Base-by-base conservation (phyloP, 805 yeast genomes). In the Kodamaea fukazawae region DNA sequence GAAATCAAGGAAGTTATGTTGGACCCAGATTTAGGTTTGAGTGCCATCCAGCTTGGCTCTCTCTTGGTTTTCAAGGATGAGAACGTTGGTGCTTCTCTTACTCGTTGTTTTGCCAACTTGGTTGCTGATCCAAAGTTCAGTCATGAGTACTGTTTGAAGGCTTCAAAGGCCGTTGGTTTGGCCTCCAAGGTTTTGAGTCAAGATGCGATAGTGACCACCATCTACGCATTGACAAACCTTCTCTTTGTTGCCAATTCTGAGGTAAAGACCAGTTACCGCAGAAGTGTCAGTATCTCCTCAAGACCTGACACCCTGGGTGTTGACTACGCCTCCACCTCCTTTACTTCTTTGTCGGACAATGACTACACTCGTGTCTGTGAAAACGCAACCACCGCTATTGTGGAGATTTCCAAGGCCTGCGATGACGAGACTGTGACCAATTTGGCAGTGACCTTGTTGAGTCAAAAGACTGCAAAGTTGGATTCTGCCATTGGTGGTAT, bases 211-310 rank as follows among this genome's bases (percentile, higher is more conserved):
- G 86, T 89, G 7, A 82, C 96, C 6, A 76, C 91, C 1, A 79
- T 93, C 37, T 93, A 93, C 61, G 81, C 95, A 0, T 70, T 91
- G 47, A 79, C 86, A 13, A 93, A 93, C 56, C 59, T 85, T 43
- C 63, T 91, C 23, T 76, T 82, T 37, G 76, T 71, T 38, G 81
- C 74, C 11, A 75, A 63, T 16, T 34, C 31, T 14, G 37, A 34
- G 16, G 16, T 28, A 16, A 34, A 34, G 37, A 22, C 30, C n/a
- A 38, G 34, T 23, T 32, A 38, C 28, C 30, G 42, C n/a, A 29
- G 28, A 22, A 34, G 37, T 27, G 13, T 27, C 35, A 32, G 35
- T 27, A 15, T 32, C 11, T 20, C 35, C 10, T 32, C 35, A 6
- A 16, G 28, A 15, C 28, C 23, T 10, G 35, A 32, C 28, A 20